Conservation (phyloP, 1,284 basidiomycete species). For the Mycena sp. region DNA sequence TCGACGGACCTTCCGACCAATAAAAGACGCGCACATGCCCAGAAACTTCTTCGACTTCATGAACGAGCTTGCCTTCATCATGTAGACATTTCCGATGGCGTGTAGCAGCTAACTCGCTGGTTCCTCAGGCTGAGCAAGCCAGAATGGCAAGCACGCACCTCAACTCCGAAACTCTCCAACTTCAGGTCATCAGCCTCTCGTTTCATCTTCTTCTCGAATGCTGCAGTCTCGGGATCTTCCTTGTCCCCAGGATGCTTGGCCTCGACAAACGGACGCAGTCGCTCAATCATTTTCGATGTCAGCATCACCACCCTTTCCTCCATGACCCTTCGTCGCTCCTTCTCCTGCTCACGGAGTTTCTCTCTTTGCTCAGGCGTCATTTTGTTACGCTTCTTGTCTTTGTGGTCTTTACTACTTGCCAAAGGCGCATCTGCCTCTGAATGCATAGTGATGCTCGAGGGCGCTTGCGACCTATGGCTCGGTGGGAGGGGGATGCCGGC, state of each 20-base stretch:
- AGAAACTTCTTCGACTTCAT: slow-evolving; percentile 93
- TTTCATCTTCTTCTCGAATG: slow-evolving; percentile 82
- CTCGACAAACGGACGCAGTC: slow-evolving; percentile 89
- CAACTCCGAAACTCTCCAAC: slow-evolving; percentile 97
- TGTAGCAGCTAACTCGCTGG: slow-evolving; percentile 70
- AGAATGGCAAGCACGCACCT: slow-evolving; percentile 58
- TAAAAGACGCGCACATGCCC: slow-evolving; percentile 70
- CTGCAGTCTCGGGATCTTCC: slow-evolving; percentile 85
- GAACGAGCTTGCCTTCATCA: slow-evolving; percentile 92
- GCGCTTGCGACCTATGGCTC: slow-evolving; percentile 20
- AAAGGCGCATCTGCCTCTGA: slow-evolving; percentile 34
- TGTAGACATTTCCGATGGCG: slow-evolving; percentile 90
- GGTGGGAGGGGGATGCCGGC: slow-evolving; percentile 30
- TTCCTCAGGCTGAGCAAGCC: slow-evolving; percentile 13
- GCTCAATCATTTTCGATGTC: slow-evolving; percentile 81
- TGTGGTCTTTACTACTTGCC: slow-evolving; percentile 44
- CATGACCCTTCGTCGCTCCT: slow-evolving; percentile 82
- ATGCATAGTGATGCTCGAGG: slow-evolving; percentile 28
- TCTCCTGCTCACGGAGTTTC: slow-evolving; percentile 84
- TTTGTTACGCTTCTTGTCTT: slow-evolving; percentile 69
- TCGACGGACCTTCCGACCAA: neutral
- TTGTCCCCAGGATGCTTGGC: slow-evolving; percentile 88
- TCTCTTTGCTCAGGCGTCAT: slow-evolving; percentile 86
- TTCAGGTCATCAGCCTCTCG: slow-evolving; percentile 97
- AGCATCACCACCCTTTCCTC: slow-evolving; percentile 79